A percentile compares a stretch with the other conserved stretches of the same genome.
These are phyloP conservation scores for Silene noctiflora DNA, from an alignment of 179 eudicot genomes.

Conservation along the genomic window DNA sequence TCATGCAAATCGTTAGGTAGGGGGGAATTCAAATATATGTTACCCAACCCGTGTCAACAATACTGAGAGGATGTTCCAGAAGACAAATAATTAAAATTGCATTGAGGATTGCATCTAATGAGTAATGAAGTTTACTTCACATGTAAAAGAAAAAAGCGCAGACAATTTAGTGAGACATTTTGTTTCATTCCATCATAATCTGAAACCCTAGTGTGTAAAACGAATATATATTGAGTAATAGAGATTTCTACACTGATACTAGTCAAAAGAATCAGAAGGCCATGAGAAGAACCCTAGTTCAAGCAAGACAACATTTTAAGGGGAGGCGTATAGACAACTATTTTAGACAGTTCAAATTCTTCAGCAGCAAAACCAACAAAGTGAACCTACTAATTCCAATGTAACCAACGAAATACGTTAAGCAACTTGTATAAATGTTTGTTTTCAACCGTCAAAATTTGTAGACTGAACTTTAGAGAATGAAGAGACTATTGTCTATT, in stretches of 20 bases:
- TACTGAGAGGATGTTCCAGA: no score
- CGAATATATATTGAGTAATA: not conserved
- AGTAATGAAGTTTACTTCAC: not conserved
- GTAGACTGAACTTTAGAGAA: no score
- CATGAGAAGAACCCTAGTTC: constrained; percentile 5
- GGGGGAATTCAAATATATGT: not conserved
- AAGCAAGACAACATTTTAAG: not conserved
- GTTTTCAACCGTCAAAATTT: no score
- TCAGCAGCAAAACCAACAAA: not conserved
- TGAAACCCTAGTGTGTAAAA: not conserved
- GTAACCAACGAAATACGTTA: not conserved
- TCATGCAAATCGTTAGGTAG: not conserved
- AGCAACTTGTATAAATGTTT: no score
- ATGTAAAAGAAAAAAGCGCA: not conserved
- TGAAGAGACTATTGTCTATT: no score
- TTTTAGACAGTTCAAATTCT: not conserved
- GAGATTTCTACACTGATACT: not conserved
- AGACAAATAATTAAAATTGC: no score
- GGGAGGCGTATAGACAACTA: not conserved
- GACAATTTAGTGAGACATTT: no score
- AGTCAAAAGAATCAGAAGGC: not conserved
- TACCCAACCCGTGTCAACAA: not conserved
- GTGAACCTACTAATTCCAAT: not conserved
- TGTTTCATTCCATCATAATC: no score
- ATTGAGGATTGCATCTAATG: not conserved